Conservation (phyloP, 2,329 filamentous ascomycete species). For the Hypomyces rosellus region DNA sequence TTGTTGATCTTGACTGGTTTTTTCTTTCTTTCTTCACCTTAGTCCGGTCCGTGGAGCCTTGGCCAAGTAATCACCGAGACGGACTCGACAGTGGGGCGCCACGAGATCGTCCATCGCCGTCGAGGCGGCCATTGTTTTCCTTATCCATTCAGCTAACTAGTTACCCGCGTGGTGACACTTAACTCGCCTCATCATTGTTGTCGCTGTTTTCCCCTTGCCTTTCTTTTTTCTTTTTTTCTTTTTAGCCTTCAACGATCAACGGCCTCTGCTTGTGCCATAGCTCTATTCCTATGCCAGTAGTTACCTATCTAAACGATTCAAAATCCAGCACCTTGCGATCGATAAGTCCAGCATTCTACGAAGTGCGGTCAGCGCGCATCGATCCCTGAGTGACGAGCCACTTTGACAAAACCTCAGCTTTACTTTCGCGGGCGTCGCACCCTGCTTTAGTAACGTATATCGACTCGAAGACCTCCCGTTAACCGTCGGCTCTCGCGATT, state of each 20-base stretch:
- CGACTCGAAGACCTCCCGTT: not conserved
- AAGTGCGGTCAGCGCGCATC: too few relatives aligned
- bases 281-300: not conserved
- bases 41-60: not conserved
- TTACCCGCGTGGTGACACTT: not conserved
- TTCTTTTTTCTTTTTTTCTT: not conserved
- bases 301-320: not conserved
- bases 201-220: not conserved
- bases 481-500: not conserved
- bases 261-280: not conserved
- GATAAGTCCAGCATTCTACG: too few relatives aligned
- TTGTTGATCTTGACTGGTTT: too few relatives aligned
- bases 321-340: not conserved
- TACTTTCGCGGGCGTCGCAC: not conserved
- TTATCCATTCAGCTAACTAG: not conserved
- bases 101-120: slow-evolving; percentile 1
- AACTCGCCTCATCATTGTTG: not conserved
- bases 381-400: too few relatives aligned
- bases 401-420: too few relatives aligned
- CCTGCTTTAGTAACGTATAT: not conserved
- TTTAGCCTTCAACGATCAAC: not conserved
- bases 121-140: slow-evolving; percentile 1
- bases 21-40: too few relatives aligned
- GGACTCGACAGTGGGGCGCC: not conserved
- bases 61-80: not conserved